These are phyloP conservation scores for Alnus rubra DNA, from an alignment of 306 rosid species.

Conservation along the genomic window DNA sequence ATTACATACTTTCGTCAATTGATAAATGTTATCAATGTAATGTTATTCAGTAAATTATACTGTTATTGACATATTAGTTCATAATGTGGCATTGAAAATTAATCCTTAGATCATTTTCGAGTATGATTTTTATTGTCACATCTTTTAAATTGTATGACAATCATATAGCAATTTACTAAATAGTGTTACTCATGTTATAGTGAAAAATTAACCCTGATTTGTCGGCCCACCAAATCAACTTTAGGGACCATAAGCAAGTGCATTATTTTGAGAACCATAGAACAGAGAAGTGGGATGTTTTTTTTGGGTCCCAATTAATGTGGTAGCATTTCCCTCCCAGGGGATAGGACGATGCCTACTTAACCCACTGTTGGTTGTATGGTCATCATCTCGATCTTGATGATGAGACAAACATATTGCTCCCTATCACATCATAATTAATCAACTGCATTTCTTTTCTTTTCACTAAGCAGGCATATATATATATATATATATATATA, in stretches of 20 bases:
- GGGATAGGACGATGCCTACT: conserved; percentile 23
- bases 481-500: background rate
- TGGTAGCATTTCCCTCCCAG: conserved; percentile 26
- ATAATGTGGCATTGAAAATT: no score
- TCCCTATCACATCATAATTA: conserved; percentile 16
- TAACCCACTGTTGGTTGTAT: background rate
- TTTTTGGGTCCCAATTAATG: conserved; percentile 4
- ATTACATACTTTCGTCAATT: background rate
- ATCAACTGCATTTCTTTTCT: background rate
- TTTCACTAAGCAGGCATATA: background rate
- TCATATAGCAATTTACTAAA: no score
- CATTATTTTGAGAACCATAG: background rate
- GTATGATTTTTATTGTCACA: no score
- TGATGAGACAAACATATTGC: background rate
- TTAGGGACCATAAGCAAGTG: background rate
- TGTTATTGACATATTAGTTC: no score
- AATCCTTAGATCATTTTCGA: no score
- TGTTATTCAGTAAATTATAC: no score
- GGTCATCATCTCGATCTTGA: background rate
- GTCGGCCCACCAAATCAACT: background rate
- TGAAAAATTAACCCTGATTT: background rate
- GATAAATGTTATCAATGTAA: no score
- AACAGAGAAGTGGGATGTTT: conserved; percentile 25
- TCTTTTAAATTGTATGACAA: no score
- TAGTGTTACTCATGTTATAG: no score